Percentiles rank a stretch among this genome's conserved stretches.
Evolutionary conservation across 306 rosid species (phyloP).

Genomic region (Castanea sativa): DNA sequence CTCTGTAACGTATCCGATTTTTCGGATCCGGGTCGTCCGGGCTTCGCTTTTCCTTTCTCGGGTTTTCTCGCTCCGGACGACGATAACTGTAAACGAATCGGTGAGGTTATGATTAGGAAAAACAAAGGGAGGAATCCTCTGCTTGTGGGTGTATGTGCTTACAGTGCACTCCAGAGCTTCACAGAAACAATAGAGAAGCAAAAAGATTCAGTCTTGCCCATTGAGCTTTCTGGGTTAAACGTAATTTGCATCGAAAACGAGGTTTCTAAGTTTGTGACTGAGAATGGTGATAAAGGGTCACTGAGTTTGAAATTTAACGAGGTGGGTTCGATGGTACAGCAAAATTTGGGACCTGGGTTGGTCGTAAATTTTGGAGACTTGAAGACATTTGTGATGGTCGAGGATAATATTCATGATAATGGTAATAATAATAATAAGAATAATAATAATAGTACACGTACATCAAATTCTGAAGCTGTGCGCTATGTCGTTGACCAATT

Average conservation of each 20-base stretch:
- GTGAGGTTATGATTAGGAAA: slow-evolving; percentile 53
- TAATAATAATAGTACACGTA: background rate
- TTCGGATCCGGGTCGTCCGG: slow-evolving; percentile 36
- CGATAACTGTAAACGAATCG: slow-evolving; percentile 64
- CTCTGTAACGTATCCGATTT: slow-evolving; percentile 59
- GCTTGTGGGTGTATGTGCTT: slow-evolving; percentile 74
- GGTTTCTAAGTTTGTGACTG: slow-evolving; percentile 29
- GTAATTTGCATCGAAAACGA: slow-evolving; percentile 52
- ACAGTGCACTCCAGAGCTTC: slow-evolving; percentile 56
- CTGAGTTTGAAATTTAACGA: slow-evolving; percentile 37
- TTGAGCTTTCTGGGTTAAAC: slow-evolving; percentile 50
- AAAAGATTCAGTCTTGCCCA: slow-evolving; percentile 48
- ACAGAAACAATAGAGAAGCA: slow-evolving; percentile 44
- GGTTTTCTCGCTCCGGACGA: slow-evolving; percentile 28
- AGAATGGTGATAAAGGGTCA: slow-evolving; percentile 29
- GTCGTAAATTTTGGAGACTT: slow-evolving; percentile 76
- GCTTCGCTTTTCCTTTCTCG: slow-evolving; percentile 42
- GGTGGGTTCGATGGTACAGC: slow-evolving; percentile 35
- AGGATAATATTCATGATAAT: slow-evolving; percentile 10
- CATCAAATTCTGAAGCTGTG: slow-evolving; percentile 22
- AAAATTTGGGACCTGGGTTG: slow-evolving; percentile 62
- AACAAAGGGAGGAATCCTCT: slow-evolving; percentile 67
- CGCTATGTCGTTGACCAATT: slow-evolving; percentile 46
- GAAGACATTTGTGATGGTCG: slow-evolving; percentile 43
- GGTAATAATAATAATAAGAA: no score